A percentile compares a stretch with the other conserved stretches of the same genome.
phyloP scores from a whole-genome alignment of 2,329 filamentous ascomycete genomes.

The Lecanicillium sp. region DNA sequence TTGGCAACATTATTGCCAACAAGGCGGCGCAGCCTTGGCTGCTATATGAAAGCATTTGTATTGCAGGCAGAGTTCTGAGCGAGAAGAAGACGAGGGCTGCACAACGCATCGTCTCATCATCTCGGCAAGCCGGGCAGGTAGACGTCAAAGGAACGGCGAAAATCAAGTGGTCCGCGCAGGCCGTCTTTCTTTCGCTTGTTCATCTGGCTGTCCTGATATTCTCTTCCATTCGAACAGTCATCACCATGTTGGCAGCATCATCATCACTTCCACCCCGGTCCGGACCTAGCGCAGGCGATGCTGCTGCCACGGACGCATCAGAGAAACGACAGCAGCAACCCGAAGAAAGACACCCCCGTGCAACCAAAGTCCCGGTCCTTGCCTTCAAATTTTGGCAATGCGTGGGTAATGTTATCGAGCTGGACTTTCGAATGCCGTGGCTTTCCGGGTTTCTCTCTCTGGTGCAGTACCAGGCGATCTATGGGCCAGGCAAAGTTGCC shows the following conservation, averaged over 20 bases:
- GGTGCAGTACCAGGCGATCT: constrained; percentile 64
- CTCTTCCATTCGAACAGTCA: constrained; percentile 57
- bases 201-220: constrained; percentile 49
- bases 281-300: constrained; percentile 14
- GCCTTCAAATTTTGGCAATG: constrained; percentile 73
- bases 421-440: constrained; percentile 86
- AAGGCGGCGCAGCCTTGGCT: constrained; percentile 84
- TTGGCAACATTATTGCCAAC: constrained; percentile 73
- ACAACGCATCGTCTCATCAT: constrained; percentile 10
- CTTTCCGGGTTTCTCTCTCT: constrained; percentile 68
- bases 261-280: constrained; percentile 55
- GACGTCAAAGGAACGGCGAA: constrained; percentile 6
- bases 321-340: constrained; percentile 12
- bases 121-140: background rate
- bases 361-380: constrained; percentile 55
- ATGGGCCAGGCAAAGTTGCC: constrained; percentile 69
- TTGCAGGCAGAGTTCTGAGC: constrained; percentile 43
- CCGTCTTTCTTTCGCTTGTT: constrained; percentile 48
- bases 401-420: constrained; percentile 62
- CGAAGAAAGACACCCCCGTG: constrained; percentile 10
- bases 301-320: constrained; percentile 12
- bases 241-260: constrained; percentile 57
- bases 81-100: constrained; percentile 19
- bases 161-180: constrained; percentile 31
- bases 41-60: constrained; percentile 76